Evolutionary conservation across 345 rosid species (phyloP), one percentile per base, ranked within the genome.

Genomic region (Alliaria petiolata): DNA sequence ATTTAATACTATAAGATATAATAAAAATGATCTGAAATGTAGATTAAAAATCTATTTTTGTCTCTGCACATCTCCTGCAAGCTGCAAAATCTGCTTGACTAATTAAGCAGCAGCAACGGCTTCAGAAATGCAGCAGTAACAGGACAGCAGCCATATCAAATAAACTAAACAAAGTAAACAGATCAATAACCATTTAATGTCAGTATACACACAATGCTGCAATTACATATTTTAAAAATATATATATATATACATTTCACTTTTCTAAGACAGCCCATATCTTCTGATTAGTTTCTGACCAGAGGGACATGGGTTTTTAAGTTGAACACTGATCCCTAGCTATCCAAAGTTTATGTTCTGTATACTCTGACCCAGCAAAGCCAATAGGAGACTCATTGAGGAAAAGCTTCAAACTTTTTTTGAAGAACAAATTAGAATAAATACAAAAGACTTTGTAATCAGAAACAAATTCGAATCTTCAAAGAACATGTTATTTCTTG

Each of bases 71-170:
- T 65, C 35, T 57, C 44, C 73, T 71, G 80, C 72, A 50, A 76
- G 62, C 67, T 70, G 76, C 80, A 61, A 59, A 51, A 38, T 60
- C 74, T 65, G 79, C 55, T 62, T 70, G 66, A 65, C 73, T 65
- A 65, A 65, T 57, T 59, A 77, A 64, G 67, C 71, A 70, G 45
- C 34, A 65, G 67, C 65, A 77, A 58, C 58, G 33, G 52, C 64
- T 40, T 71, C 76, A 75, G 59, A 75, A 67, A 52, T 25, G 64
- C 78, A 67, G 50, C 62, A 69, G 22, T 40, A 74, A 47, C 46
- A 50, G 12, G 39, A 74, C 53, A 76, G 63, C 76, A 76, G 79
- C 70, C 74, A 68, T 68, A 68, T 51, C 73, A 67, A 45, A 62
- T 69, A 40, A 50, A 30, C 71, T 34, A 71, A 49, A 76, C 55